A percentile compares a stretch with the other conserved stretches of the same genome.
These are phyloP conservation scores for Ophiorrhiza pumila DNA, from an alignment of 257 asterid genomes.

Conservation along the genomic window DNA sequence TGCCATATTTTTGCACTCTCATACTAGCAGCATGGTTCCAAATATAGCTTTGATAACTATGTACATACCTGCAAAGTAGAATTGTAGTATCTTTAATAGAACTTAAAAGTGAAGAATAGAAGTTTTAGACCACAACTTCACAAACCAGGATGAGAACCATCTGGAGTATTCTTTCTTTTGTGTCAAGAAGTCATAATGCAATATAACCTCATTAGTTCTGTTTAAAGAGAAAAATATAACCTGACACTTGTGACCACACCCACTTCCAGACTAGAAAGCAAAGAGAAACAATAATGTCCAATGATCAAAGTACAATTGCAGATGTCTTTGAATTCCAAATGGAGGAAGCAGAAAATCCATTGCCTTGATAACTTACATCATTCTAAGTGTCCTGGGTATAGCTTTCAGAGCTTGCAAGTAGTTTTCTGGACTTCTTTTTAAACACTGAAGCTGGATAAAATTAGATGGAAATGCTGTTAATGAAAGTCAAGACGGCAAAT, in stretches of 20 bases:
- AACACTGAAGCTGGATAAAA: conserved; percentile 59
- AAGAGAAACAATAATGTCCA: neutral
- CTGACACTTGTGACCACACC: neutral
- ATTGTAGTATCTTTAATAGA: conserved; percentile 26
- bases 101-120: conserved; percentile 2
- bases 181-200: neutral
- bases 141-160: neutral
- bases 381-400: conserved; percentile 95
- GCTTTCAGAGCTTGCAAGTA: conserved; percentile 82
- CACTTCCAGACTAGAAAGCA: neutral
- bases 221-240: neutral
- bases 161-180: neutral
- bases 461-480: conserved; percentile 24
- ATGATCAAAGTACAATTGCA: neutral
- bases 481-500: conserved; percentile 3
- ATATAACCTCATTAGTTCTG: neutral
- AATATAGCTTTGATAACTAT: conserved; percentile 91
- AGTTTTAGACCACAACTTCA: neutral
- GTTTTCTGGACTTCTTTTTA: conserved; percentile 76
- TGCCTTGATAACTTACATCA: conserved; percentile 64
- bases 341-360: neutral
- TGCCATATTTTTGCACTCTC: conserved; percentile 84
- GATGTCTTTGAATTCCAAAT: neutral
- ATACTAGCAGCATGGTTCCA: conserved; percentile 95
- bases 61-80: conserved; percentile 74